Evolutionary conservation across 306 rosid genomes (phyloP).

Genomic region (Vicia faba): DNA sequence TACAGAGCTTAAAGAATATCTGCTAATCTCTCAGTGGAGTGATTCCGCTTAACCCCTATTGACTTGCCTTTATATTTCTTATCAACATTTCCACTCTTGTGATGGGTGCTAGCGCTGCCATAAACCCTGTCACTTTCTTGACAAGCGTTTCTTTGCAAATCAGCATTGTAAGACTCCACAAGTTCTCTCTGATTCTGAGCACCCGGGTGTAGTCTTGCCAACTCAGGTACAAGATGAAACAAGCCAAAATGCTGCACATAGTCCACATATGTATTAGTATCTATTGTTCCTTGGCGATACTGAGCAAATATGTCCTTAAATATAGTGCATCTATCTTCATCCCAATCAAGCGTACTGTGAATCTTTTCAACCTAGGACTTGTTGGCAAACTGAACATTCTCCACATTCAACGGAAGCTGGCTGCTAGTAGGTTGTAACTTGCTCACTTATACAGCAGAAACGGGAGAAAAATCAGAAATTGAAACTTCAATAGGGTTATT

Average conservation of each 20-base stretch:
- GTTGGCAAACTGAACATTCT: too few species aligned
- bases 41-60: slow-evolving; percentile 44
- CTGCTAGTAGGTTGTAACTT: slow-evolving; percentile 49
- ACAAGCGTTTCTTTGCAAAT: slow-evolving; percentile 49
- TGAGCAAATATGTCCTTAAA: slow-evolving; percentile 83
- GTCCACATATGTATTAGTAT: slow-evolving; percentile 65
- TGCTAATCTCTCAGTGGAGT: slow-evolving; percentile 51
- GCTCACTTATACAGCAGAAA: slow-evolving; percentile 61
- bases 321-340: slow-evolving; percentile 61
- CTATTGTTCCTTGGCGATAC: slow-evolving; percentile 84
- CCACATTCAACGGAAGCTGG: slow-evolving; percentile 52
- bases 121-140: slow-evolving; percentile 47
- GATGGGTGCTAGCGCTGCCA: too few species aligned
- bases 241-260: slow-evolving; percentile 78
- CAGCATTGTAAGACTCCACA: too few species aligned
- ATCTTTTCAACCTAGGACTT: slow-evolving; percentile 89
- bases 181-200: too few species aligned
- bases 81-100: slow-evolving; percentile 51
- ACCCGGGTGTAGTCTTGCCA: slow-evolving; percentile 85
- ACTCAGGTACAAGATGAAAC: slow-evolving; percentile 79
- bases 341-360: slow-evolving; percentile 75
- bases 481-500: slow-evolving; percentile 55
- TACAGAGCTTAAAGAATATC: too few species aligned
- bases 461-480: slow-evolving; percentile 78
- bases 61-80: slow-evolving; percentile 79